Base-by-base conservation (phyloP, 345 rosid genomes). In the Chamaenerion angustifolium region DNA sequence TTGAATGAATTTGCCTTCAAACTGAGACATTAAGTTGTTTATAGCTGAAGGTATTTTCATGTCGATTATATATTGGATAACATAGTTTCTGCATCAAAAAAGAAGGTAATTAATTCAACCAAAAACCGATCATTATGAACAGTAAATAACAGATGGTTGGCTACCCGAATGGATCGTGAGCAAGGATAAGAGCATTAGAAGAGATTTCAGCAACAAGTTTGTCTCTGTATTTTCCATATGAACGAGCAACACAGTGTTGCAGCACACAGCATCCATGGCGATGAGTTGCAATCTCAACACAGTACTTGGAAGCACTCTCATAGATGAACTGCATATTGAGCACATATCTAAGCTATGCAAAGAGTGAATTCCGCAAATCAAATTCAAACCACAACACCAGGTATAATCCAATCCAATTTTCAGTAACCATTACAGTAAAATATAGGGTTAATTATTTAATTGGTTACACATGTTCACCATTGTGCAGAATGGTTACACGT, bases 91-190 rank as follows among this genome's bases (percentile, higher is more conserved):
- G 64, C 62, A 58, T 23, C 43, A 15, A 13, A 6, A 11, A 5
- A 1, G 13, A 27, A 49, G 2, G 8, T 8, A 31, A 25, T 21
- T 25, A 11, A 6, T 21, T 21, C 4, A 48, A 11, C 37, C 16
- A 27, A 11, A 18, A 11, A 15, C 10, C 13, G 35, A 48, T 2
- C 16, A 12, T 12, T 18, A 37, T 11, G 40, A 51, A 8, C 17
- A 11, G 16, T 3, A 51, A 37, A 11, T 10, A 27, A 2, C 1
- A 4, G 11, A 15, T 48, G 27, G 9, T 21, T 37, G 0, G 25
- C 4, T 86, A 87, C 93, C 96, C 94, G 31, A 73, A 87, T 42
- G 77, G 83, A 65, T 87, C 86, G 62, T 75, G 86, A 35, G 86
- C 78, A 65, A 87, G 86, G 50, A 80, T 61, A 47, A 83, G 65